Base-by-base conservation (phyloP, 345 rosid genomes). In the Carallia pectinifolia region DNA sequence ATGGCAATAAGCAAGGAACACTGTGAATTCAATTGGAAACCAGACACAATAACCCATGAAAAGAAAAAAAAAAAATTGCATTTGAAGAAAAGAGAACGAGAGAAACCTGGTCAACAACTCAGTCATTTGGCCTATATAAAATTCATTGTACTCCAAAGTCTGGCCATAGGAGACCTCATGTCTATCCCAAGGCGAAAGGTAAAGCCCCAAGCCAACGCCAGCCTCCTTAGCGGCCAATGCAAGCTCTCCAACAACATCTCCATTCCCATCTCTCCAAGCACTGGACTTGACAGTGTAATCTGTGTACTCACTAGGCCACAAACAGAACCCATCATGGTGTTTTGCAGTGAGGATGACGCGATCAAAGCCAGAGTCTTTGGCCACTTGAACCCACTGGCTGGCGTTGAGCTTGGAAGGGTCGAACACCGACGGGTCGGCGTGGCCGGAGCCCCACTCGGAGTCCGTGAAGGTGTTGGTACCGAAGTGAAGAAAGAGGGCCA, bases 161-260 rank as follows among this genome's bases (percentile, higher is more conserved):
- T 85, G 83, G 44, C 98, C 98, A 63, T 86, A 94, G 31, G 69
- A 53, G 6, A 4, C 50, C 70, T 91, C 95, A 73, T 94, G 98
- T 6, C 93, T 87, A 81, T 94, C 97, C 98, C 98, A 94, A 0
- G 97, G 98, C 17, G 97, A 94, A 19, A 91, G 85, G 71, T 94
- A 91, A 5, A 94, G 73, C 64, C 97, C 95, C 65, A 91, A 77
- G 13, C 66, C 82, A 39, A 90, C 40, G 1, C 93, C 96, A 48
- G 80, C 88, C 29, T 77, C 86, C 53, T 64, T 74, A 13, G 97
- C 86, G 6, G 93, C 96, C 64, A 76, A 31, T 29, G 96, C 89
- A 27, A 94, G 67, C 38, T 89, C 95, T 3, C 75, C 86, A 13
- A 91, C 81, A 6, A 94, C 90, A 71, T 94, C 96, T 4, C 98